These are phyloP conservation scores for Mimosa pudica DNA, from an alignment of 306 rosid species.

Conservation along the genomic window DNA sequence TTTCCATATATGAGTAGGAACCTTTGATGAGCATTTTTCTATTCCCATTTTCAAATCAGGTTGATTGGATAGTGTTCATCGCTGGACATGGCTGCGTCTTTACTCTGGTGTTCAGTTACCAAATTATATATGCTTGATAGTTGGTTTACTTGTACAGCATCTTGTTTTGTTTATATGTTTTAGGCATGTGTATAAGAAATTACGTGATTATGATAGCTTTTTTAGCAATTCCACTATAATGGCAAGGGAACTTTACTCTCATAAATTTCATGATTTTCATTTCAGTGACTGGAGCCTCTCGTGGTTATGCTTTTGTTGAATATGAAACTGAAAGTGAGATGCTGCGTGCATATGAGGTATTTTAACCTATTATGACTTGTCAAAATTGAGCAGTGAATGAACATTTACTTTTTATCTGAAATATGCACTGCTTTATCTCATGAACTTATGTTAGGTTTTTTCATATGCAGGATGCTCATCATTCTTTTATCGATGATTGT, in stretches of 20 bases:
- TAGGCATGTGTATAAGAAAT: slow-evolving; percentile 7
- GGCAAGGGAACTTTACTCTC: slow-evolving; percentile 3
- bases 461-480: slow-evolving; percentile 82
- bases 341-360: slow-evolving; percentile 78
- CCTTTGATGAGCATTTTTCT: not conserved
- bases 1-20: not conserved
- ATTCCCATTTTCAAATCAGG: not conserved
- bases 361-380: slow-evolving; percentile 9
- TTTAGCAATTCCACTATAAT: not conserved
- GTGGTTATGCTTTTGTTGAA: slow-evolving; percentile 96
- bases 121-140: not conserved
- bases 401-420: slow-evolving; percentile 5
- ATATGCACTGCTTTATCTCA: not conserved
- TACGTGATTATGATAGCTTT: not conserved
- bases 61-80: not conserved
- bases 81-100: slow-evolving; percentile 7
- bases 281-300: slow-evolving; percentile 89
- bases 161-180: slow-evolving; percentile 9
- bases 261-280: slow-evolving; percentile 18
- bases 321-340: slow-evolving; percentile 80
- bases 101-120: slow-evolving; percentile 2
- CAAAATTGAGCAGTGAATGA: not conserved
- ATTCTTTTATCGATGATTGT: slow-evolving; percentile 68
- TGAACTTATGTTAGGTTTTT: slow-evolving; percentile 18
- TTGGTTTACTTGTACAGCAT: not conserved